Conservation (phyloP, 345 rosid species). For the Angophora floribunda region DNA sequence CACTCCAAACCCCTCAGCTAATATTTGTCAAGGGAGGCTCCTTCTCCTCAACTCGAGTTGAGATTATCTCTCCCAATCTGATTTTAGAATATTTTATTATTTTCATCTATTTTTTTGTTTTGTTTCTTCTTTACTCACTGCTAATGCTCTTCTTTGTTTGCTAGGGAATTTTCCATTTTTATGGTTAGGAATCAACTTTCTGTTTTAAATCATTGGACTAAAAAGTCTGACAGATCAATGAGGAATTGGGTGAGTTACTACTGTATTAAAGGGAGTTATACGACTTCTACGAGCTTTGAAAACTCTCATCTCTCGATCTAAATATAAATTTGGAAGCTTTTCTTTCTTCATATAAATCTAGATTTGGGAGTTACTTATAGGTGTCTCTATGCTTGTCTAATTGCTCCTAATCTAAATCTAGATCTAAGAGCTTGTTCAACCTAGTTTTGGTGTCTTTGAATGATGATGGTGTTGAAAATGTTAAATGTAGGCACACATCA, state of each 20-base stretch:
- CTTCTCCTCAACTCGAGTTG: background rate
- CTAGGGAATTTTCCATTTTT: background rate
- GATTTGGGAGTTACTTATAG: background rate
- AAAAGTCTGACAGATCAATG: rapidly evolving
- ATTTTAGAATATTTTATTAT: too few relatives aligned
- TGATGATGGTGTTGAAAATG: background rate
- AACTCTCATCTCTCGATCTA: background rate
- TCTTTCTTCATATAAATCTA: too few relatives aligned
- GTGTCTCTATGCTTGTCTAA: background rate
- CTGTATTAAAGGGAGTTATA: rapidly evolving
- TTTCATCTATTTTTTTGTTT: too few relatives aligned
- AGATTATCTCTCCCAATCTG: background rate
- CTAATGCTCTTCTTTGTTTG: too few relatives aligned
- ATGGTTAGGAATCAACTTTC: background rate
- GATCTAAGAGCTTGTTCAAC: background rate
- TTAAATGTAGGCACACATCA: background rate
- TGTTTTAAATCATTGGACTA: rapidly evolving
- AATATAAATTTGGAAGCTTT: too few relatives aligned
- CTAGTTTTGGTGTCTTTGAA: background rate
- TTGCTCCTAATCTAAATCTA: background rate
- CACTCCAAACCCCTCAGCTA: background rate
- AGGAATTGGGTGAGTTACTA: rapidly evolving
- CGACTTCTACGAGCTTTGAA: rapidly evolving
- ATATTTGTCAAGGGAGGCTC: background rate
- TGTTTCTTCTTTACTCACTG: rapidly evolving